Evolutionary conservation across 768 basidiomycete genomes (phyloP).

Genomic region (Nidula microcarpa): DNA sequence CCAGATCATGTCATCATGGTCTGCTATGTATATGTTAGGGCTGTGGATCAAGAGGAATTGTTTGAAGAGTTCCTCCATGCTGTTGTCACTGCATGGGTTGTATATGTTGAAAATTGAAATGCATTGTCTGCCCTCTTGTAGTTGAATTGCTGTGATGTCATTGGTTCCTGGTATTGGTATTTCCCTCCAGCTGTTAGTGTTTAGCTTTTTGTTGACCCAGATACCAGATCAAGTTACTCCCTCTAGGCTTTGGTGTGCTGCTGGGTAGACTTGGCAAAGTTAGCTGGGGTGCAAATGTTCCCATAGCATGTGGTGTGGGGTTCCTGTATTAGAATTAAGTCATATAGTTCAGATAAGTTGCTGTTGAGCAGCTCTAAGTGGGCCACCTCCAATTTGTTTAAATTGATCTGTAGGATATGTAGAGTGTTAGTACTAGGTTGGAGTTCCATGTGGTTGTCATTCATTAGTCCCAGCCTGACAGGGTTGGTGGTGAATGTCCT

Average conservation of each 20-base stretch:
- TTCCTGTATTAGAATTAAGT: slow-evolving; percentile 15
- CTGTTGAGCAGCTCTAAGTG: slow-evolving; percentile 13
- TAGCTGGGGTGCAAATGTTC: slow-evolving; percentile 10
- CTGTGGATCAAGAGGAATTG: neutral
- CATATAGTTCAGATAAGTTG: slow-evolving; percentile 1
- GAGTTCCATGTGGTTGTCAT: neutral
- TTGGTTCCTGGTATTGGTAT: slow-evolving; percentile 11
- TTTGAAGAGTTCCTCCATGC: neutral
- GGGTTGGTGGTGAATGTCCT: neutral
- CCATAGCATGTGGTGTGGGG: slow-evolving; percentile 7
- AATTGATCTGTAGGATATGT: slow-evolving; percentile 4
- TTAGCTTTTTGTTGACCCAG: slow-evolving; percentile 14
- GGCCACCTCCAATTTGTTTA: slow-evolving; percentile 11
- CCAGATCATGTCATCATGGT: slow-evolving; percentile 21
- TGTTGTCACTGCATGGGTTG: slow-evolving; percentile 11
- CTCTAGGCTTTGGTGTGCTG: slow-evolving; percentile 1
- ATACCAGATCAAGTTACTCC: slow-evolving; percentile 10
- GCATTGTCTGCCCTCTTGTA: slow-evolving; percentile 6
- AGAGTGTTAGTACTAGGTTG: slow-evolving; percentile 4
- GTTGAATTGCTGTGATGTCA: slow-evolving; percentile 21
- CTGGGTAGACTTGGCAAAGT: slow-evolving; percentile 14
- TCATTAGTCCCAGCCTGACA: neutral
- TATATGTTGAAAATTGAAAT: slow-evolving; percentile 23
- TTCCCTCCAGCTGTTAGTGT: slow-evolving; percentile 11
- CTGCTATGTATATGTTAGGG: neutral